A percentile compares a stretch with the other conserved stretches of the same genome.
These are phyloP conservation scores for Aspergillus ochraceoroseus DNA, from an alignment of 2,329 filamentous ascomycete species.

Conservation along the genomic window DNA sequence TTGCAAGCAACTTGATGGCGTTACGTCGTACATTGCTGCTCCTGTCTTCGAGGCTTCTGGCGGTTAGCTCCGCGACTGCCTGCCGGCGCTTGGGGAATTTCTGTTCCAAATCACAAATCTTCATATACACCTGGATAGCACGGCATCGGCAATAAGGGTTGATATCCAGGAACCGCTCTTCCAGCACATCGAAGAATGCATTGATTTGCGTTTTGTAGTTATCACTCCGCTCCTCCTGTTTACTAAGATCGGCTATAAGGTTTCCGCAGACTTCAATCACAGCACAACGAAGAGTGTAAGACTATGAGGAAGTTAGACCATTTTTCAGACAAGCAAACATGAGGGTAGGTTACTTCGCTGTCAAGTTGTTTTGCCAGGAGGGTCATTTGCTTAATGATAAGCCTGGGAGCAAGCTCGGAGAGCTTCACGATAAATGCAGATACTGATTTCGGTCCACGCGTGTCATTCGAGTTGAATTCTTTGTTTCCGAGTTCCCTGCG, in stretches of 20 bases:
- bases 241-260: constrained; percentile 83
- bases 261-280: constrained; percentile 97
- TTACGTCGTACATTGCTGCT: constrained; percentile 96
- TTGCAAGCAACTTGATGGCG: constrained; percentile 84
- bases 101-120: constrained; percentile 86
- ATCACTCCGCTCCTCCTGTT: constrained; percentile 83
- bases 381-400: constrained; percentile 97
- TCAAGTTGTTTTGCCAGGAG: constrained; percentile 90
- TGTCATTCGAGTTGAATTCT: constrained; percentile 96
- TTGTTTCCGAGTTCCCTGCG: constrained; percentile 84
- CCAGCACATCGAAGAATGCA: constrained; percentile 92
- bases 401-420: constrained; percentile 81
- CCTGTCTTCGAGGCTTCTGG: constrained; percentile 89
- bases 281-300: constrained; percentile 87
- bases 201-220: constrained; percentile 93
- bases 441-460: constrained; percentile 90
- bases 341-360: constrained; percentile 65
- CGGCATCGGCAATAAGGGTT: constrained; percentile 94
- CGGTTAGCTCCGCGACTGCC: constrained; percentile 78
- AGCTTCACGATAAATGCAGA: constrained; percentile 90
- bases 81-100: constrained; percentile 93
- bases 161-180: constrained; percentile 91
- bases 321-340: neutral
- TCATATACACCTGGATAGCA: constrained; percentile 87
- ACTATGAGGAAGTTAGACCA: constrained; percentile 47